Base-by-base conservation (phyloP, 1,284 basidiomycete species). In the Moniliella sp. region DNA sequence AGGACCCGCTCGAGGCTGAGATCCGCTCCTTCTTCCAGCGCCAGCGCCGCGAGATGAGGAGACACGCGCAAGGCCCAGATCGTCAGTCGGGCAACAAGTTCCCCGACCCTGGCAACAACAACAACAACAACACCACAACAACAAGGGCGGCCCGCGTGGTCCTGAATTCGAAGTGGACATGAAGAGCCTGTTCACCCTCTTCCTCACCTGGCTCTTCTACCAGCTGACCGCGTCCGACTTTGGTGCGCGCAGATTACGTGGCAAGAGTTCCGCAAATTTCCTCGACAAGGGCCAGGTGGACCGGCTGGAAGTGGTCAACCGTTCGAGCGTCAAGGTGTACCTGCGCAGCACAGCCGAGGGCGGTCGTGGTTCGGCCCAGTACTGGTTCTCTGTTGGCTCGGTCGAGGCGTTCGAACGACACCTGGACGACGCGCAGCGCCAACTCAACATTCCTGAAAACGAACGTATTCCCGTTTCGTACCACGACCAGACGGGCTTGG, bases 401-500 rank as follows among this genome's bases (percentile, higher is more conserved):
- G 76, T 94, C 18, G 88, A 97, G 57, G 82, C 82, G 3, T 94
- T 97, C 59, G 88, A 97, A 63, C 73, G 80, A 45, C 80, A 80
- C 58, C 71, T 97, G 27, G 80, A 93, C 42, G 76, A 88, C 39
- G 83, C 86, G 2, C 88, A 97, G 65, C 67, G 70, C 28, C 84
- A 94, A 62, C 72, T 94, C 18, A 76, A 74, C 32, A 88, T 94
- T 36, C 83, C 91, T 5, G 74, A 75, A 35, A 72, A 75, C 46
- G 84, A 94, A 64, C 75, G 86, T 37, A 81, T 97, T 52, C 88
- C 88, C 13, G 91, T 97, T 28, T 78, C 82, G 12, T 97, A 94
- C 64, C 76, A 81, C 52, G 86, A 94, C 42, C 83, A 93, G 65
- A 78, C 88, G 26, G 83, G 80, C 17, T 73, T 77, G 5, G 66